Conservation (phyloP, 1,284 basidiomycete genomes). For the Puccinia polysora region DNA sequence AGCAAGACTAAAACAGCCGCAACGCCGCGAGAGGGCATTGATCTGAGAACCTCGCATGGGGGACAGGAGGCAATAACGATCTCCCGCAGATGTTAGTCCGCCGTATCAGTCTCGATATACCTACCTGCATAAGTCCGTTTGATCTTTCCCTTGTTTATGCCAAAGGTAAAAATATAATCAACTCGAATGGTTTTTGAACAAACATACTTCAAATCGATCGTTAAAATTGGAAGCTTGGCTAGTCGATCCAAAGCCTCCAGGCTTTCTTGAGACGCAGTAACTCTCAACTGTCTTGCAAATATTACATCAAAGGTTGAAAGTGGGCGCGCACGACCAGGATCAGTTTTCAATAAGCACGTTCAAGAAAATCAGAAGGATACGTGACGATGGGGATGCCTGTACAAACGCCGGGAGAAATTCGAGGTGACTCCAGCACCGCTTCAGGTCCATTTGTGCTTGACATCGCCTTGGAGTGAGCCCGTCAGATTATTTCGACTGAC, state of each 20-base stretch:
- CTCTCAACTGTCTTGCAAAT: neutral
- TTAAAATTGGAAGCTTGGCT: neutral
- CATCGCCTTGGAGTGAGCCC: too few species aligned
- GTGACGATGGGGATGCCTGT: too few species aligned
- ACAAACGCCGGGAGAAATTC: too few species aligned
- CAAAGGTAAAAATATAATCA: neutral
- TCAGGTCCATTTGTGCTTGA: too few species aligned
- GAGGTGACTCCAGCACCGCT: too few species aligned
- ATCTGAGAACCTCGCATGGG: constrained; percentile 1
- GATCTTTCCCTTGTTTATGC: too few species aligned
- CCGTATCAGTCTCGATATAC: too few species aligned
- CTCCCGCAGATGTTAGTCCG: neutral
- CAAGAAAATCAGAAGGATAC: too few species aligned
- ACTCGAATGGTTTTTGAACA: neutral
- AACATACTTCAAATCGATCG: constrained; percentile 23
- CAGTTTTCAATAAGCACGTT: too few species aligned
- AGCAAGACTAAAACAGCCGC: constrained; percentile 36
- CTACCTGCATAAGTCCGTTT: neutral
- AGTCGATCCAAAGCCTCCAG: constrained; percentile 15
- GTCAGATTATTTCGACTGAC: too few species aligned
- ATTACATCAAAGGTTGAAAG: too few species aligned
- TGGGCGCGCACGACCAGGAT: too few species aligned
- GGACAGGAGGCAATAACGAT: neutral
- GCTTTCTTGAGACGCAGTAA: neutral
- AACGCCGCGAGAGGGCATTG: neutral